Percentiles rank a stretch among this genome's conserved stretches.
Evolutionary conservation across 2,329 filamentous ascomycete species (phyloP).

Genomic region (Venturia nashicola): DNA sequence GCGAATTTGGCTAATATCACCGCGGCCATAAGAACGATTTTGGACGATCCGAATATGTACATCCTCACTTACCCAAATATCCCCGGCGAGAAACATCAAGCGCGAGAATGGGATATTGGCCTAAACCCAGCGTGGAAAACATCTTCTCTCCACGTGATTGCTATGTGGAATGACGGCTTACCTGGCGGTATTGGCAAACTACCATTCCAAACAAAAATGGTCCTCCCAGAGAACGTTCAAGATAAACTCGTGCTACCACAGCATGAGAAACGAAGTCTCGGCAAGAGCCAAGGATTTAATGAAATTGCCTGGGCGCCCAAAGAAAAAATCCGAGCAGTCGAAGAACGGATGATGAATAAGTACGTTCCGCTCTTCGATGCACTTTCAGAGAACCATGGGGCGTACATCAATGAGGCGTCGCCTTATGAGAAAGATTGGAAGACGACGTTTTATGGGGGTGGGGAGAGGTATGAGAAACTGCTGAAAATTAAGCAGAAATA

Average conservation of each 20-base stretch:
- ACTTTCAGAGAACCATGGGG: conserved; percentile 4
- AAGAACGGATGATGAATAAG: not conserved
- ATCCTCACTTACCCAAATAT: conserved; percentile 7
- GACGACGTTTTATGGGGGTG: conserved; percentile 10
- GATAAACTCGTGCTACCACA: not conserved
- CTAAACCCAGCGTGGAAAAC: conserved; percentile 9
- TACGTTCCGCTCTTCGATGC: conserved; percentile 2
- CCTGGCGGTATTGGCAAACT: not conserved
- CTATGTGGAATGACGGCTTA: not conserved
- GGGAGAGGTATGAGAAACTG: conserved; percentile 8
- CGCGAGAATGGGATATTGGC: conserved; percentile 4
- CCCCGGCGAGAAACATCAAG: not conserved
- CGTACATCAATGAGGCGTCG: conserved; percentile 9
- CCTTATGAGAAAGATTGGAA: conserved; percentile 8
- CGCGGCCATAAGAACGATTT: not conserved
- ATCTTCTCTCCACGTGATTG: not conserved
- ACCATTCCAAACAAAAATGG: not conserved
- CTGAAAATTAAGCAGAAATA: conserved; percentile 10
- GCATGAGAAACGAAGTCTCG: not conserved
- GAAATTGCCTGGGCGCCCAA: not conserved
- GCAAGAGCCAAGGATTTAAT: not conserved
- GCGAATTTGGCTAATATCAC: not conserved
- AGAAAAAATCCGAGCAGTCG: not conserved
- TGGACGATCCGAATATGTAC: not conserved
- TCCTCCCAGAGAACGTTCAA: not conserved